A percentile compares a stretch with the other conserved stretches of the same genome.
These are phyloP conservation scores for Passiflora organensis DNA, from an alignment of 345 rosid species.

Conservation along the genomic window DNA sequence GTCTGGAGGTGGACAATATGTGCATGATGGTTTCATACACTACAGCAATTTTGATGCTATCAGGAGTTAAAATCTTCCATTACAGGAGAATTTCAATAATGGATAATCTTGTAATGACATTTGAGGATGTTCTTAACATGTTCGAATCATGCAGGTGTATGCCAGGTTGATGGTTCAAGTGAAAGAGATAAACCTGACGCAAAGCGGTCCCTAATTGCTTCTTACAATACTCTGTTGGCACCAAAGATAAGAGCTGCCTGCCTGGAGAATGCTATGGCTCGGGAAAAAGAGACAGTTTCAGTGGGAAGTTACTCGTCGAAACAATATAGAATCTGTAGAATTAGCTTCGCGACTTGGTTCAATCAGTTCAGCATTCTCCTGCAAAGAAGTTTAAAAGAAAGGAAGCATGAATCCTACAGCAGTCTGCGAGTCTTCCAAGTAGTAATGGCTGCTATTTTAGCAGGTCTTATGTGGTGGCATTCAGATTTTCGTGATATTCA, in stretches of 20 bases:
- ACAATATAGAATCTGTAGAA: conserved; percentile 10
- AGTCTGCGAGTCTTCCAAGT: conserved; percentile 76
- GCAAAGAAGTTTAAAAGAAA: conserved; percentile 76
- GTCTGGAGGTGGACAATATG: background rate
- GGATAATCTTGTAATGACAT: background rate
- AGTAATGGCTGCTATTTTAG: conserved; percentile 53
- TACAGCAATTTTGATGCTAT: too few species aligned
- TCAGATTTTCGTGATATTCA: conserved; percentile 61
- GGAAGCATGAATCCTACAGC: conserved; percentile 76
- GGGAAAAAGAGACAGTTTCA: conserved; percentile 16
- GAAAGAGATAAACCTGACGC: conserved; percentile 68
- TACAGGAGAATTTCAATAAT: background rate
- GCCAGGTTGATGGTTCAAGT: conserved; percentile 40
- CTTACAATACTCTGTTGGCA: conserved; percentile 53
- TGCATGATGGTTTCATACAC: too few species aligned
- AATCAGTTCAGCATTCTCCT: conserved; percentile 70
- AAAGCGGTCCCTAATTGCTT: conserved; percentile 45
- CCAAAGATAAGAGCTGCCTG: conserved; percentile 55
- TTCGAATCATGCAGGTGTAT: conserved; percentile 47
- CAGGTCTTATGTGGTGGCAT: conserved; percentile 93
- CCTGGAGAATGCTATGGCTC: conserved; percentile 24
- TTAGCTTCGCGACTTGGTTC: conserved; percentile 48
- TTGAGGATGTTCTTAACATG: background rate
- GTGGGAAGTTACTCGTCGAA: conserved; percentile 13
- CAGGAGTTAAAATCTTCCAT: too few species aligned